Evolutionary conservation across 1,284 basidiomycete genomes (phyloP), one percentile per base, ranked within the genome.

Genomic region (Xerocomus nothofagi): DNA sequence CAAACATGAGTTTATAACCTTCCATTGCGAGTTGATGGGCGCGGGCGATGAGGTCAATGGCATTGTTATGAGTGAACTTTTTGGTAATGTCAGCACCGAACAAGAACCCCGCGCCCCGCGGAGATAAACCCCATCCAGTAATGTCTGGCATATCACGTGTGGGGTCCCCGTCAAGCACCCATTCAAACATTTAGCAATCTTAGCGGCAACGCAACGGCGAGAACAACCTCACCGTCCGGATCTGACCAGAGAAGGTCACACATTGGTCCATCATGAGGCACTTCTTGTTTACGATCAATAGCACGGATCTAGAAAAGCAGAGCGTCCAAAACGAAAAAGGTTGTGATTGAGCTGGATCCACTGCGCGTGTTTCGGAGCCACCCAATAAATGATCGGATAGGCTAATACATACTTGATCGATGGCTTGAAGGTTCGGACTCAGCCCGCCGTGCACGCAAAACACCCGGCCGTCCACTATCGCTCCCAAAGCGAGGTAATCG

Each of bases 231-330:
- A 93, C 92, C 93, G 67, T 99, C 96, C 31, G 96, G 97, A 77
- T 99, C 96, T 49, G 94, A 98, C 96, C 96, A 99, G 18, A 99
- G 77, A 6, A 99, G 74, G 71, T 99, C 97, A 66, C 96, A 99
- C 95, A 99, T 98, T 8, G 94, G 86, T 9, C 97, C 96, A 67
- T 99, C 96, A 68, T 99, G 97, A n/a, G 96, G 96, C 11, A 99
- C 97, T 68, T 99, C 96, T 72, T 98, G 94, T 71, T 97, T 95
- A 29, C 96, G 75, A 74, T 98, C 96, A 59, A 99, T 96, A 34
- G 86, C 81, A 39, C 96, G 88, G 65, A 99, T 98, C 93, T 98
- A 70, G 38, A 61, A n/a, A n/a, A 38, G 26, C 50, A 59, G 50
- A 47, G 47, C 47, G n/a, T n/a, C n/a, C 36, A 47, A 21, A 53